Percentiles rank a stretch among this genome's conserved stretches.
Conservation (phyloP, 2,329 filamentous ascomycete genomes). For the Akanthomyces dipterigenus region DNA sequence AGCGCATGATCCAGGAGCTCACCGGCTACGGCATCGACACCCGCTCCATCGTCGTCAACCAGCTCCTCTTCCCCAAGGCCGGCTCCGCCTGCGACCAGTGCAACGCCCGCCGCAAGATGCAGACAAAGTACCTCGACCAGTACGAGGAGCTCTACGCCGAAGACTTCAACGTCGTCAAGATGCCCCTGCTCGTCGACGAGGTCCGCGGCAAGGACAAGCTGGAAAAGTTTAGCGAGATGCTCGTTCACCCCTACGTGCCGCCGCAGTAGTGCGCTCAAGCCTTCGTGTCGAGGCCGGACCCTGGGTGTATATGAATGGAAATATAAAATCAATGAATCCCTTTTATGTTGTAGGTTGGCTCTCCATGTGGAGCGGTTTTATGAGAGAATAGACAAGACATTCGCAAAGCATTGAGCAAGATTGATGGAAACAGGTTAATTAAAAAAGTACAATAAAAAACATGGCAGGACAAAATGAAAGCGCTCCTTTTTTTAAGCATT, state of each 20-base stretch:
- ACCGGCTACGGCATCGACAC: conserved; percentile 91
- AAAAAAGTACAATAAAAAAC: neutral
- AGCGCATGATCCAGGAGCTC: conserved; percentile 98
- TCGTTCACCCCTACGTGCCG: conserved; percentile 68
- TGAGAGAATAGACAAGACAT: neutral
- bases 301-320: neutral
- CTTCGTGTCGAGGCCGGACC: too few relatives aligned
- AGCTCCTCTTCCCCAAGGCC: conserved; percentile 85
- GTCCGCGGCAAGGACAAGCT: conserved; percentile 91
- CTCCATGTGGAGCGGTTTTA: neutral
- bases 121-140: conserved; percentile 98
- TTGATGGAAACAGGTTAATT: conserved; percentile 1
- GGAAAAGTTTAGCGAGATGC: conserved; percentile 83
- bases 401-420: neutral
- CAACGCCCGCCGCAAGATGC: conserved; percentile 92
- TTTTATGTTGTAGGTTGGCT: neutral
- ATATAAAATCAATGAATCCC: neutral
- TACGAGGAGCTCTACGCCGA: conserved; percentile 98
- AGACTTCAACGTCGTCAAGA: conserved; percentile 92
- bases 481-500: neutral
- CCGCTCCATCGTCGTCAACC: conserved; percentile 96
- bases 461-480: neutral
- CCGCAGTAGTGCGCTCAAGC: too few relatives aligned
- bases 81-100: conserved; percentile 90
- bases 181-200: conserved; percentile 93